A percentile compares a stretch with the other conserved stretches of the same genome.
Conservation (phyloP, 768 basidiomycete genomes). For the Cystobasidium tubakii region DNA sequence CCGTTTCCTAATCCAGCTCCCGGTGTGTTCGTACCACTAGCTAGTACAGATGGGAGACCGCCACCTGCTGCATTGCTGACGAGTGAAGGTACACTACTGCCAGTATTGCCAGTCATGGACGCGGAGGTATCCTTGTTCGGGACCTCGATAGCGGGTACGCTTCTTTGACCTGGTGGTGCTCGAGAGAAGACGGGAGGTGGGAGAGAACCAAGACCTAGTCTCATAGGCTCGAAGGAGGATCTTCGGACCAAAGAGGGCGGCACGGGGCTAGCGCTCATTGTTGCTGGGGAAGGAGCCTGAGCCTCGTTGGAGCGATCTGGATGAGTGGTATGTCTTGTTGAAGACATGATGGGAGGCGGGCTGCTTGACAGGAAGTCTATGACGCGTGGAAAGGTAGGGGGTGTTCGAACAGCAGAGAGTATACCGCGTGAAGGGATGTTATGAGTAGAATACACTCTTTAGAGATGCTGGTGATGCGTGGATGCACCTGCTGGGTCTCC, state of each 20-base stretch:
- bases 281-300: not conserved
- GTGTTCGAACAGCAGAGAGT: too few relatives aligned
- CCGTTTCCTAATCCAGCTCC: conserved; percentile 20
- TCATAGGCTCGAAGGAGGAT: conserved; percentile 35
- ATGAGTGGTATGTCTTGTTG: not conserved
- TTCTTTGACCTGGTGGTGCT: conserved; percentile 34
- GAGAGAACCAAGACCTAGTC: conserved; percentile 25
- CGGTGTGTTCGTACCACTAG: conserved; percentile 29
- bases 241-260: conserved; percentile 9
- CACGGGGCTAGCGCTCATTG: not conserved
- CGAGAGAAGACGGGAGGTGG: conserved; percentile 35
- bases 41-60: not conserved
- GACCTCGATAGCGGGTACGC: conserved; percentile 35
- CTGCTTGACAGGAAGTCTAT: too few relatives aligned
- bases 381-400: too few relatives aligned
- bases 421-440: too few relatives aligned
- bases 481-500: too few relatives aligned
- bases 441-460: too few relatives aligned
- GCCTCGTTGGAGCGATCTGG: not conserved
- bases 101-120: conserved; percentile 1
- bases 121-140: conserved; percentile 2
- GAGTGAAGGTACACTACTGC: not conserved
- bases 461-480: too few relatives aligned
- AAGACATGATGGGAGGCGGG: too few relatives aligned
- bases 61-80: not conserved